A percentile compares a stretch with the other conserved stretches of the same genome.
Evolutionary conservation across 331 rosid species (phyloP).

Genomic region (Quercus tomentella): DNA sequence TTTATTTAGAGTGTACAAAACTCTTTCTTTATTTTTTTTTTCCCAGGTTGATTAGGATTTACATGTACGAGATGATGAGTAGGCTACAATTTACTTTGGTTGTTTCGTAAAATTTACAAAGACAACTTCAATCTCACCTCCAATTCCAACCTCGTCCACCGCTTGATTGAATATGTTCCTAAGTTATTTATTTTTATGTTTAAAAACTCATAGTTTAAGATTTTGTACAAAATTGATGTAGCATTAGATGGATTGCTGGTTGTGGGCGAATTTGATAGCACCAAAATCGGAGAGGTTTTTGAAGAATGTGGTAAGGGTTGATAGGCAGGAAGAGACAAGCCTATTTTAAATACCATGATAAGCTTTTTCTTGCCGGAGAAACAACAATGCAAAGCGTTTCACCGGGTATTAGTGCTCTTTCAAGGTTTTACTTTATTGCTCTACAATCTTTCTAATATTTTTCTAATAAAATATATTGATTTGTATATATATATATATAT

Average conservation of each 20-base stretch:
- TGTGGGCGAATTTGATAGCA: slow-evolving; percentile 86
- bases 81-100: slow-evolving; percentile 67
- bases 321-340: slow-evolving; percentile 77
- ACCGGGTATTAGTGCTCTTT: slow-evolving; percentile 97
- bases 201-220: too few relatives aligned
- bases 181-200: neutral
- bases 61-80: slow-evolving; percentile 75
- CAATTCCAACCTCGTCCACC: slow-evolving; percentile 90
- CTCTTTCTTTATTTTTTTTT: too few relatives aligned
- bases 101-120: slow-evolving; percentile 51
- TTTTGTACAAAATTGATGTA: slow-evolving; percentile 22
- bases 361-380: slow-evolving; percentile 88
- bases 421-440: slow-evolving; percentile 18
- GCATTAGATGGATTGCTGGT: slow-evolving; percentile 93
- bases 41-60: slow-evolving; percentile 40
- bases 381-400: slow-evolving; percentile 95
- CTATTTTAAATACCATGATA: slow-evolving; percentile 88
- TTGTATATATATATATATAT: too few relatives aligned
- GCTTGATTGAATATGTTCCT: slow-evolving; percentile 76
- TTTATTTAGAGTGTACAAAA: too few relatives aligned
- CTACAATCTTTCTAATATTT: too few relatives aligned
- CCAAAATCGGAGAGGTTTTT: slow-evolving; percentile 65
- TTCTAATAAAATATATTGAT: too few relatives aligned
- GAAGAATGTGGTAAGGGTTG: slow-evolving; percentile 67
- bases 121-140: slow-evolving; percentile 86